Evolutionary conservation across 768 basidiomycete species (phyloP), one percentile per base, ranked within the genome.

Genomic region (Mycena polygramma): DNA sequence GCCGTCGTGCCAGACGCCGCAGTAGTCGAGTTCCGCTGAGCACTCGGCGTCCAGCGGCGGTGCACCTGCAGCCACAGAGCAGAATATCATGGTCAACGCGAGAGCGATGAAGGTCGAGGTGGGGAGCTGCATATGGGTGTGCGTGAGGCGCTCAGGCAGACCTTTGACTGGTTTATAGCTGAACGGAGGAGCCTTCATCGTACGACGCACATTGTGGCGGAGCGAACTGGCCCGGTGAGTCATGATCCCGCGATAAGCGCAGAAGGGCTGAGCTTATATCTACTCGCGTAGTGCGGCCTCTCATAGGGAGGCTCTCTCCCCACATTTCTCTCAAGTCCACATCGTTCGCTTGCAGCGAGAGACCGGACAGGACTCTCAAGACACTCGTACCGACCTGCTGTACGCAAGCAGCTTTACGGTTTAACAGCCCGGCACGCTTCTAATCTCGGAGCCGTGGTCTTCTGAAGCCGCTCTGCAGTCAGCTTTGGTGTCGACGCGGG

Each of bases 1-100:
- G 39, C 57, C 7, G 43, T 58, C 57, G 22, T 58, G 57, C 26
- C 43, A 45, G 39, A 58, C 43, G 26, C 57, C 57, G 41, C 57
- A 58, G 22, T 45, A 46, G 24, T 58, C 57, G 2, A 24, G 41
- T 8, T 43, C 26, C 2, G 19, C 57, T 1, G 57, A 58, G 39
- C 41, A 58, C 45, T 58, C 26, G 8, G 43, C 13, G 15, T 26
- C 26, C 6, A 13, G 14, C 22, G 57, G 20, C 4, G 57, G 22
- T 4, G 57, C 24, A 2, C 37, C 39, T 13, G 4, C 14, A 4
- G 15, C 22, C 15, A 15, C 26, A 8, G 57, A 45, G 19, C 45
- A 17, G 57, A 30, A 58, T 14, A 30, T 58, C 15, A 30, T 30
- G 57, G n/a, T 17, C 39, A 58, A 19, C 15, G n/a, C 26, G 10